Percentiles rank a stretch among this genome's conserved stretches.
phyloP scores from a whole-genome alignment of 2,329 filamentous ascomycete species.

The Penicillium glabrum region DNA sequence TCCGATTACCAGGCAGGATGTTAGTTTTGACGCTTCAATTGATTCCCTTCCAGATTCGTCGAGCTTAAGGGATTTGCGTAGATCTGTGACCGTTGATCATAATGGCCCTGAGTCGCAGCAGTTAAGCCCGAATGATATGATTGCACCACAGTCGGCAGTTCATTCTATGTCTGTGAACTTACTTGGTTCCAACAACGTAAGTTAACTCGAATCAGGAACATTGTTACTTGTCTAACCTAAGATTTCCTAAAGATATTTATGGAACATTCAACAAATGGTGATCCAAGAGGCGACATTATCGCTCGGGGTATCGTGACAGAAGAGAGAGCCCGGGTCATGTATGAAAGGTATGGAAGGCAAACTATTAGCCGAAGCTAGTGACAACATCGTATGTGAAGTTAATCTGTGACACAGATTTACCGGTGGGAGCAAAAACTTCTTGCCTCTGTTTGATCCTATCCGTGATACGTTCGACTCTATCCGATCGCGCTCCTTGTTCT shows the following conservation, averaged over 20 bases:
- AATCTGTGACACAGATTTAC: conserved; percentile 24
- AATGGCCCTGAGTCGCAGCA: conserved; percentile 33
- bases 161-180: conserved; percentile 40
- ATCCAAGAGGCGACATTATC: conserved; percentile 31
- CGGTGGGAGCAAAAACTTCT: conserved; percentile 34
- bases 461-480: conserved; percentile 38
- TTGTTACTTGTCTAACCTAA: neutral
- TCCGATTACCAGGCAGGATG: conserved; percentile 19
- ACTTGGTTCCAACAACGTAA: conserved; percentile 28
- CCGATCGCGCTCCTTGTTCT: conserved; percentile 36
- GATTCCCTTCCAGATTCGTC: conserved; percentile 23
- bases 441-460: conserved; percentile 36
- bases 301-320: conserved; percentile 34
- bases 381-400: neutral
- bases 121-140: conserved; percentile 37
- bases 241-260: conserved; percentile 28
- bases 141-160: conserved; percentile 34
- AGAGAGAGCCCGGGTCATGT: conserved; percentile 34
- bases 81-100: conserved; percentile 26
- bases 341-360: conserved; percentile 29
- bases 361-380: neutral
- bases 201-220: neutral
- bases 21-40: conserved; percentile 20
- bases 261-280: conserved; percentile 28
- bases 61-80: conserved; percentile 14